Base-by-base conservation (phyloP, 129 eudicot genomes). In the Artemisia argyi region DNA sequence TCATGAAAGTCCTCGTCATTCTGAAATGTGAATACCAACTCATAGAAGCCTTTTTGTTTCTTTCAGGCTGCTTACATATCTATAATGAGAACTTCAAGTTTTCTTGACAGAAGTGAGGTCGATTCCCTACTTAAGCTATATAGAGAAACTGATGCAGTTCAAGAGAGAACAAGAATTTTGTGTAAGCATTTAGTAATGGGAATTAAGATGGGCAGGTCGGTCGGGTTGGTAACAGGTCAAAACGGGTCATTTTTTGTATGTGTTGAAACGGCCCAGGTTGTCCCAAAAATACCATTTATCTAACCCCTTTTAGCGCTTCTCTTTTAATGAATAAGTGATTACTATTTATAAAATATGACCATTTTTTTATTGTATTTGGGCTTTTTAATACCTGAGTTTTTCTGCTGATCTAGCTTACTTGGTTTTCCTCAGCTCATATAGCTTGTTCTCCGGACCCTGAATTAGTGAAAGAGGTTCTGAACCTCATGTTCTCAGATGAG, bases 401-500 rank as follows among this genome's bases (percentile, higher is more conserved):
- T 53, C 68, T 19, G 66, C 70, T 47, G 58, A 68, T 46, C 26
- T 67, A 35, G 22, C 56, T 19, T 46, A 11, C 50, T 73, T 61
- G 63, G 35, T 22, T 19, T 63, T 54, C 17, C 8, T 51, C 56
- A 80, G 88, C 81, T 76, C 72, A 51, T 66, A 73, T 80, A 56
- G 85, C 88, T 62, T 70, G 78, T 51, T 77, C 79, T 62, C 78
- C 79, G 2, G 82, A 85, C 66, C 79, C 86, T 30, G 72, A 74
- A 18, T 30, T 85, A 75, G 79, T 85, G 30, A 47, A 7, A 50
- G 81, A 81, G 77, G 74, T 65, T 76, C 69, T 85, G 57, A 51
- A 81, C 79, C 79, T 85, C 79, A 73, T 78, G 82, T 46, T 85
- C 20, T 71, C 84, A 11, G 69, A 74, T 44, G 84, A 85, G 83